Base-by-base conservation (phyloP, 495 filamentous ascomycete genomes). In the Hyaloscypha hepaticicola region DNA sequence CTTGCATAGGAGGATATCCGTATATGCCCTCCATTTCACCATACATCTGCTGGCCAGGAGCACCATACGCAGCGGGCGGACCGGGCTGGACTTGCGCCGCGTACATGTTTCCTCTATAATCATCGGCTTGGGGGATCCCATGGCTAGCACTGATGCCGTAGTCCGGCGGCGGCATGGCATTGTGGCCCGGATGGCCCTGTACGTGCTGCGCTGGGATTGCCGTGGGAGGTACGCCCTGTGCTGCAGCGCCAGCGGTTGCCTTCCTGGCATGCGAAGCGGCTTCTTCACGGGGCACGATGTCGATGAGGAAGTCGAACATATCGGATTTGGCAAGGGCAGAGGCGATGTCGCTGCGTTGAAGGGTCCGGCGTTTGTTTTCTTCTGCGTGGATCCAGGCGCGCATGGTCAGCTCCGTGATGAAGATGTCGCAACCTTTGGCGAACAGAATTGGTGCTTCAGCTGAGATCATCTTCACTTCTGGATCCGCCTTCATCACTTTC, bases 261-360 rank as follows among this genome's bases (percentile, higher is more conserved):
- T 92, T 83, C 79, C 96, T 96, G 38, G 88, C 83, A 75, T 97
- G 92, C 65, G 86, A 83, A 55, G 88, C 82, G 22, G 95, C 93
- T 72, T 99, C 95, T 74, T 99, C 95, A 41, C 95, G 87, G 5
- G 95, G 95, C 8, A 99, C 95, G 64, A 99, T 99, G 76, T 99
- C 95, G 75, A 99, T 99, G 60, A 99, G 82, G 78, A 99, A 99
- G 79, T 99, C 95, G 77, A 99, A 99, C 95, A 99, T 98, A 77
- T 99, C 95, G 38, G 92, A 96, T 78, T 98, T 98, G 62, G 92
- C 90, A 31, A 99, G 82, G 19, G 95, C 95, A 27, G 90, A 92
- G 57, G 95, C 95, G 74, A 99, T 99, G 72, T 99, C 95, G 53
- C 91, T 96, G 51, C 95, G 87, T 76, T 99, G 95, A 34, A 99